Evolutionary conservation across 2,329 filamentous ascomycete genomes (phyloP).

Genomic region (Fusarium succisae): DNA sequence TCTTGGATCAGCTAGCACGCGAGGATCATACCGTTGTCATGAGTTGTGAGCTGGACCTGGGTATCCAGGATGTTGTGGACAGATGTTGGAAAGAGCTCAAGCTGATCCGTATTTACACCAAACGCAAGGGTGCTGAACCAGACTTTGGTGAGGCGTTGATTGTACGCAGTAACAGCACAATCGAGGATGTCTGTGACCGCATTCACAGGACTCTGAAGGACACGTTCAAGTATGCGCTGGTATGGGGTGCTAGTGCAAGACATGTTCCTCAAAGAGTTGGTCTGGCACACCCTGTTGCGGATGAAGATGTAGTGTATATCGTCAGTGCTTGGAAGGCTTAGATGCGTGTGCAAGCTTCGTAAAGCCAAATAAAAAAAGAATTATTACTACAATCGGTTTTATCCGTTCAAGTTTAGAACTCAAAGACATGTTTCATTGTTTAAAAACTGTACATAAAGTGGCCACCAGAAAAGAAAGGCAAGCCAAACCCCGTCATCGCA

Average conservation of each 20-base stretch:
- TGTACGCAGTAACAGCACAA: slow-evolving; percentile 84
- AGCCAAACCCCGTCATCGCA: slow-evolving; percentile 38
- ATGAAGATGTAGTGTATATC: slow-evolving; percentile 76
- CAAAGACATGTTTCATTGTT: slow-evolving; percentile 28
- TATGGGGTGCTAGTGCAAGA: slow-evolving; percentile 96
- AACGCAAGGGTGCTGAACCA: slow-evolving; percentile 91
- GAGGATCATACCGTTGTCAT: slow-evolving; percentile 96
- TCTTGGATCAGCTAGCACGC: slow-evolving; percentile 88
- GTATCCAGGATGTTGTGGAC: slow-evolving; percentile 92
- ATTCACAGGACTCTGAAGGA: slow-evolving; percentile 96
- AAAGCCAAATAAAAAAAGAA: slow-evolving; percentile 4
- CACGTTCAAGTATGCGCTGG: slow-evolving; percentile 97
- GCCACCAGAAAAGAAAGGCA: slow-evolving; percentile 30
- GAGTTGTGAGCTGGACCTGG: slow-evolving; percentile 95
- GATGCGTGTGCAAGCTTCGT: background rate
- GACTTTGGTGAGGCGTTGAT: slow-evolving; percentile 93
- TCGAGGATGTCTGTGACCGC: slow-evolving; percentile 97
- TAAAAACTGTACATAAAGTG: slow-evolving; percentile 34
- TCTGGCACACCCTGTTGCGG: slow-evolving; percentile 78
- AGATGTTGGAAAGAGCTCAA: slow-evolving; percentile 93
- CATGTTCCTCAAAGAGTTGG: slow-evolving; percentile 96
- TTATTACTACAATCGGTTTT: background rate
- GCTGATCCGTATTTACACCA: slow-evolving; percentile 94
- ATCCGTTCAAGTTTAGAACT: background rate
- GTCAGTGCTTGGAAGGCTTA: slow-evolving; percentile 71